Percentiles rank a stretch among this genome's conserved stretches.
These are phyloP conservation scores for Zoysia japonica DNA, from an alignment of 176 grass and related monocot genomes.

Conservation along the genomic window DNA sequence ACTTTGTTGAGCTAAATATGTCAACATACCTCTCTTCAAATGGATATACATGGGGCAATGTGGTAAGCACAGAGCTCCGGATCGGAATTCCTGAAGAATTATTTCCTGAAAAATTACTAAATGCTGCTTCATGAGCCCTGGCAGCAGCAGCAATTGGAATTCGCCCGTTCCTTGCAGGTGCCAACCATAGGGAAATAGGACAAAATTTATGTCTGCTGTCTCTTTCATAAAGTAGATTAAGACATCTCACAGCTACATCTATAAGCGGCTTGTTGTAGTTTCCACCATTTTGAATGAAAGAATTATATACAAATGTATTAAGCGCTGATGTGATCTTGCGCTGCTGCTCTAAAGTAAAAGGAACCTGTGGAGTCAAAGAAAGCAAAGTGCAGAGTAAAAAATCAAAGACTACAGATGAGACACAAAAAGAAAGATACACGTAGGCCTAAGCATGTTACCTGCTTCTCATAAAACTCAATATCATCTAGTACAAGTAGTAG, in stretches of 20 bases:
- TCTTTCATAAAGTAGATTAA: slow-evolving; percentile 96
- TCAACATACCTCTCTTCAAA: slow-evolving; percentile 86
- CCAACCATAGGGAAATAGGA: slow-evolving; percentile 78
- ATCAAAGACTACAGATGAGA: not conserved
- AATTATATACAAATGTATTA: slow-evolving; percentile 97
- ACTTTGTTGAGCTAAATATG: slow-evolving; percentile 25
- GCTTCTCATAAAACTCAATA: slow-evolving; percentile 96
- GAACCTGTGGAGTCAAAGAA: slow-evolving; percentile 61
- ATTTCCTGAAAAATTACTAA: slow-evolving; percentile 47
- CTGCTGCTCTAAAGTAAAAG: slow-evolving; percentile 76
- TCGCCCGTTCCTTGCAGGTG: slow-evolving; percentile 73
- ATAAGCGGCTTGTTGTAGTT: slow-evolving; percentile 55
- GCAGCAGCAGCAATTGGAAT: slow-evolving; percentile 80
- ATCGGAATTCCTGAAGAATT: slow-evolving; percentile 50
- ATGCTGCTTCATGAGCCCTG: slow-evolving; percentile 81
- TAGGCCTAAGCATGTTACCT: slow-evolving; percentile 44
- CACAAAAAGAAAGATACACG: not conserved
- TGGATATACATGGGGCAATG: slow-evolving; percentile 92
- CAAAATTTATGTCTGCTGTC: slow-evolving; percentile 89
- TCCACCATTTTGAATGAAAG: slow-evolving; percentile 61
- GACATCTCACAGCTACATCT: slow-evolving; percentile 78
- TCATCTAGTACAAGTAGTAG: slow-evolving; percentile 92
- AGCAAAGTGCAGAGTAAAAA: slow-evolving; percentile 8
- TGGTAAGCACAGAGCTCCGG: slow-evolving; percentile 67
- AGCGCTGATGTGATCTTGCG: slow-evolving; percentile 76